Evolutionary conservation across 2,329 filamentous ascomycete genomes (phyloP), one percentile per base, ranked within the genome.

Genomic region (Exophiala bonariae): DNA sequence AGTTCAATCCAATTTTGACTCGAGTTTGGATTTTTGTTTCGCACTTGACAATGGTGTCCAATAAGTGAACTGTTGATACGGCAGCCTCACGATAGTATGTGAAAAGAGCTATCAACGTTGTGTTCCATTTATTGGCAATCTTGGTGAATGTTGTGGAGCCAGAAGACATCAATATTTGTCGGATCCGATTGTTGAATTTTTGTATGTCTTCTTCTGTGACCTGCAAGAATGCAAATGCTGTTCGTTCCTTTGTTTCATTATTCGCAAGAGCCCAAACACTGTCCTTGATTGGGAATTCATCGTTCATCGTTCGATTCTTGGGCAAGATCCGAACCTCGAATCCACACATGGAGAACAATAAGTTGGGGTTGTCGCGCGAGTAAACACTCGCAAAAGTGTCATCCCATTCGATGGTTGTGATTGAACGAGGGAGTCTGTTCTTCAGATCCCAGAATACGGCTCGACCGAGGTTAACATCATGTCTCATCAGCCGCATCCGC

Each of bases 81-180:
- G 93, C 93, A 38, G 93, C 93, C 66, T 99, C 93, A 66, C 93
- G 89, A 66, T 99, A 99, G 70, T 99, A 99, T 0, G 93, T 97
- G 72, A 99, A 99, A 19, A 99, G 80, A 1, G 93, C 91, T 62
- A 99, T 99, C 58, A 99, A 71, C 1, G 89, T 93, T 0, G 93
- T 99, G 70, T 99, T 99, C 93, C 95, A 99, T 73, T 99, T 99
- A 73, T 99, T 99, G 37, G 95, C 93, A 63, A 99, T 99, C 79
- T 99, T 99, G 36, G 93, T 99, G 72, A 99, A 99, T 0, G 93
- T 99, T 0, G 93, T 99, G 4, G 89, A 96, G n/a, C 93, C 95
- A 49, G 93, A 97, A 9, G 92, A 97, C 93, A 99, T 99, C 47
- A 99, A 78, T 65, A 99, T 99, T 64, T 99, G 93, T 50, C 93